Conservation (phyloP, 1,139 yeast species). For the Magnusiomyces clavatus region DNA sequence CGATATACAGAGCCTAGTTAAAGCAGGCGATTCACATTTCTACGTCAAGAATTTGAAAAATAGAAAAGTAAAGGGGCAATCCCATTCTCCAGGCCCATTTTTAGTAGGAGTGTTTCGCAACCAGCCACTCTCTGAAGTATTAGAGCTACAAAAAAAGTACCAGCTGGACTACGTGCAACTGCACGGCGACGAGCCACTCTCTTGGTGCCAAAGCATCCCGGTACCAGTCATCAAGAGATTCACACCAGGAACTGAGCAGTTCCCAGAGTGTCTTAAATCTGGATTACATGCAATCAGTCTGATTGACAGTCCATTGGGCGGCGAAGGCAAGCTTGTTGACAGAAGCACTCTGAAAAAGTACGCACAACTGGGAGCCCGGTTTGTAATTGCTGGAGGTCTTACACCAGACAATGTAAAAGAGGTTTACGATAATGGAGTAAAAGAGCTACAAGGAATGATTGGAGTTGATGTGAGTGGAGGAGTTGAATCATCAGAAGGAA, state of each 20-base stretch:
- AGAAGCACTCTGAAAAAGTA: conserved; percentile 52
- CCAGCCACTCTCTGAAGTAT: conserved; percentile 60
- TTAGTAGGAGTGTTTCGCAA: conserved; percentile 89
- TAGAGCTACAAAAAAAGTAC: conserved; percentile 39
- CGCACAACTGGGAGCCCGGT: conserved; percentile 40
- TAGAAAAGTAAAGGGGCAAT: not conserved
- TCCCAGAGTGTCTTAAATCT: conserved; percentile 31
- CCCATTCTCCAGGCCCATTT: conserved; percentile 42
- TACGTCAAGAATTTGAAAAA: not conserved
- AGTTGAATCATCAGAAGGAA: conserved; percentile 43
- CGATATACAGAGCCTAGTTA: not conserved
- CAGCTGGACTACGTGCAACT: conserved; percentile 73
- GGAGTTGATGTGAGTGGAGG: conserved; percentile 97
- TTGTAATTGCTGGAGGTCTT: conserved; percentile 83
- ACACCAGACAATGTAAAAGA: conserved; percentile 58
- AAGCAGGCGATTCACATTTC: not conserved
- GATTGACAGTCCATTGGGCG: conserved; percentile 85
- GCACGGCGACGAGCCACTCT: conserved; percentile 78
- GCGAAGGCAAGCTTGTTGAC: conserved; percentile 73
- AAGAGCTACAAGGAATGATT: conserved; percentile 40
- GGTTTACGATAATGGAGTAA: conserved; percentile 36
- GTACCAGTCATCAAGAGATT: conserved; percentile 70
- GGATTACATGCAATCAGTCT: conserved; percentile 49
- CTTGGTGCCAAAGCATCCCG: conserved; percentile 41
- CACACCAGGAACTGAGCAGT: conserved; percentile 49